A percentile compares a stretch with the other conserved stretches of the same genome.
These are phyloP conservation scores for Phytophthora fragariaefolia DNA, from an alignment of 352 stramenopile species.

Conservation along the genomic window DNA sequence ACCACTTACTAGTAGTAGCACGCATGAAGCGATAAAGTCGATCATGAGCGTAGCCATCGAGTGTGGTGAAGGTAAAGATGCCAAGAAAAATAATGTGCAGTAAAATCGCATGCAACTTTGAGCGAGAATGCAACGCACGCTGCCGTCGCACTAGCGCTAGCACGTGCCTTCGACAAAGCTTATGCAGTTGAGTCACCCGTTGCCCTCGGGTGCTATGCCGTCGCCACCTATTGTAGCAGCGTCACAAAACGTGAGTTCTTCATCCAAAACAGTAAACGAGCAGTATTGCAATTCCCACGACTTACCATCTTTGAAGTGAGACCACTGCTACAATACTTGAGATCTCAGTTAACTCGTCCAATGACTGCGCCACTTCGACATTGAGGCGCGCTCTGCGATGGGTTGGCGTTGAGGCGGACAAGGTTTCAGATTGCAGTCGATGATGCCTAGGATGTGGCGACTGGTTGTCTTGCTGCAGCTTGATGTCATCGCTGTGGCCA, in stretches of 20 bases:
- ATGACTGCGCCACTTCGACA: constrained; percentile 23
- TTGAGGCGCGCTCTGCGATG: constrained; percentile 13
- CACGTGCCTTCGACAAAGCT: constrained; percentile 38
- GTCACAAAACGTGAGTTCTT: neutral
- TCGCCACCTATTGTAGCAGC: constrained; percentile 38
- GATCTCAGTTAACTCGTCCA: constrained; percentile 50
- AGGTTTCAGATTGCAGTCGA: constrained; percentile 9
- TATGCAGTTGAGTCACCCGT: constrained; percentile 40
- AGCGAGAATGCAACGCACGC: constrained; percentile 42
- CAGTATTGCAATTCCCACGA: neutral
- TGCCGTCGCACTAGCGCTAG: constrained; percentile 36
- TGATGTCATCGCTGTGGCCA: constrained; percentile 8
- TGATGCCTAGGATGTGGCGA: constrained; percentile 11
- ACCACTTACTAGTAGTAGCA: constrained; percentile 41
- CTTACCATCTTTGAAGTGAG: constrained; percentile 48
- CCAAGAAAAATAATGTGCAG: constrained; percentile 57
- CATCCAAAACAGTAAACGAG: neutral
- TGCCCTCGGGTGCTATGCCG: constrained; percentile 39
- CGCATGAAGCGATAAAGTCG: constrained; percentile 46
- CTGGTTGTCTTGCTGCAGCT: constrained; percentile 17
- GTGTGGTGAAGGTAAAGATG: constrained; percentile 44
- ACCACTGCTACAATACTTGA: constrained; percentile 47
- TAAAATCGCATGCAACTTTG: constrained; percentile 56
- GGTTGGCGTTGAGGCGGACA: constrained; percentile 9
- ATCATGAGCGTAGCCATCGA: constrained; percentile 38